These are phyloP conservation scores for Pestalotiopsis fici DNA, from an alignment of 2,329 filamentous ascomycete genomes.

Conservation along the genomic window DNA sequence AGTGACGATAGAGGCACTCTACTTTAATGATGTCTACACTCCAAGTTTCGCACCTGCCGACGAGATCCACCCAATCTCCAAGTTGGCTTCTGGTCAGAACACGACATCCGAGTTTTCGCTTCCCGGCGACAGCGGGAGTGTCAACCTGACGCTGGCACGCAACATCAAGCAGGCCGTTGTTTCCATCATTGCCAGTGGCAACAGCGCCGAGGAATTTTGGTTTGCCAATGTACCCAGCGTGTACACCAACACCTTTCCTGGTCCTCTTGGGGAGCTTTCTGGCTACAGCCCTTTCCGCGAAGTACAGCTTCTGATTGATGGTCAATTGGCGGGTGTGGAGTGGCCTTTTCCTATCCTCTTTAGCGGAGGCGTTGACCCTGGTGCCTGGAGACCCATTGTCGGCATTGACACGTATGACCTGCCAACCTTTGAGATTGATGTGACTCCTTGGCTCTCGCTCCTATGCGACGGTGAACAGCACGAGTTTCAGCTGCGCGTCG, in stretches of 20 bases:
- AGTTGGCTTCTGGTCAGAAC: slow-evolving; percentile 40
- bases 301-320: slow-evolving; percentile 66
- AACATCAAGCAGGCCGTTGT: slow-evolving; percentile 62
- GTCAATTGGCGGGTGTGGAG: slow-evolving; percentile 60
- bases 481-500: slow-evolving; percentile 21
- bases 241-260: slow-evolving; percentile 55
- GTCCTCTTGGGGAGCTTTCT: slow-evolving; percentile 47
- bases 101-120: slow-evolving; percentile 57
- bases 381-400: slow-evolving; percentile 69
- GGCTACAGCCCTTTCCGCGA: slow-evolving; percentile 69
- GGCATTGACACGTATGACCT: slow-evolving; percentile 71
- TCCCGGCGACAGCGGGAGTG: slow-evolving; percentile 51
- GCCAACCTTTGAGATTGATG: slow-evolving; percentile 67
- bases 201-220: slow-evolving; percentile 70
- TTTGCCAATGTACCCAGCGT: slow-evolving; percentile 65
- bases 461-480: slow-evolving; percentile 58
- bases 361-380: slow-evolving; percentile 67
- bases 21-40: slow-evolving; percentile 38
- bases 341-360: slow-evolving; percentile 74
- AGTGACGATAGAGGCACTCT: slow-evolving; percentile 57
- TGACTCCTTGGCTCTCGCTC: slow-evolving; percentile 63
- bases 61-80: slow-evolving; percentile 41
- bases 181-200: slow-evolving; percentile 64
- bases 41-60: slow-evolving; percentile 28
- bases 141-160: slow-evolving; percentile 50